Conservation (phyloP, 345 rosid species). For the Camelina sativa region DNA sequence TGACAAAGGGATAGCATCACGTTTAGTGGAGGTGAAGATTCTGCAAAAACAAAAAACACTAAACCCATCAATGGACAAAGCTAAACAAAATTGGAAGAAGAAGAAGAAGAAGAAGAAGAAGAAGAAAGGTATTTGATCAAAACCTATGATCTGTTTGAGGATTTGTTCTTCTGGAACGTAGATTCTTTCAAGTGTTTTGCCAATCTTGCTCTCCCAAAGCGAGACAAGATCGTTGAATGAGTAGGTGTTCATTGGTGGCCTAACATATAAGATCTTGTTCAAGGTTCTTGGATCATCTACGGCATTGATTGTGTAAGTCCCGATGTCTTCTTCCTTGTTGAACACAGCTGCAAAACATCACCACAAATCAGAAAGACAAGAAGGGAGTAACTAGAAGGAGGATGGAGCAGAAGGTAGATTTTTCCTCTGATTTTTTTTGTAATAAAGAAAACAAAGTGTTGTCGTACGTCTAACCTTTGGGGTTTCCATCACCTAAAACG, state of each 20-base stretch:
- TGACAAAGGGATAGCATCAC: conserved; percentile 45
- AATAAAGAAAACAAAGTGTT: neutral
- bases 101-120: neutral
- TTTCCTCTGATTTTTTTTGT: neutral
- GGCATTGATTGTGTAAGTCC: conserved; percentile 53
- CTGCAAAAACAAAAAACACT: conserved; percentile 36
- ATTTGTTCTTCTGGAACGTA: conserved; percentile 61
- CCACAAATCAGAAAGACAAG: neutral
- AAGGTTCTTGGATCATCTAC: conserved; percentile 63
- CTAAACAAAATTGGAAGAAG: neutral
- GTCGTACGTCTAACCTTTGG: conserved; percentile 52
- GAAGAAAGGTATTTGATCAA: conserved; percentile 7
- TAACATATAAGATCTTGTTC: conserved; percentile 58
- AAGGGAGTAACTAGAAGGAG: neutral
- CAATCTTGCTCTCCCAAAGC: conserved; percentile 67
- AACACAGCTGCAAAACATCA: conserved; percentile 46
- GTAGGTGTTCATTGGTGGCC: conserved; percentile 56
- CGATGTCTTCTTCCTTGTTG: conserved; percentile 60
- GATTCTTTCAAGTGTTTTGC: conserved; percentile 53
- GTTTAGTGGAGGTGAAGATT: conserved; percentile 46
- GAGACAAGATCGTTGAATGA: conserved; percentile 62
- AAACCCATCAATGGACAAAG: conserved; percentile 1
- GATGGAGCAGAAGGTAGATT: too few species aligned
- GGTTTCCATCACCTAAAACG: conserved; percentile 60
- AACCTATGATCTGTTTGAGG: conserved; percentile 55